Conservation (phyloP, 2,329 filamentous ascomycete genomes). For the Aspergillus sp. region DNA sequence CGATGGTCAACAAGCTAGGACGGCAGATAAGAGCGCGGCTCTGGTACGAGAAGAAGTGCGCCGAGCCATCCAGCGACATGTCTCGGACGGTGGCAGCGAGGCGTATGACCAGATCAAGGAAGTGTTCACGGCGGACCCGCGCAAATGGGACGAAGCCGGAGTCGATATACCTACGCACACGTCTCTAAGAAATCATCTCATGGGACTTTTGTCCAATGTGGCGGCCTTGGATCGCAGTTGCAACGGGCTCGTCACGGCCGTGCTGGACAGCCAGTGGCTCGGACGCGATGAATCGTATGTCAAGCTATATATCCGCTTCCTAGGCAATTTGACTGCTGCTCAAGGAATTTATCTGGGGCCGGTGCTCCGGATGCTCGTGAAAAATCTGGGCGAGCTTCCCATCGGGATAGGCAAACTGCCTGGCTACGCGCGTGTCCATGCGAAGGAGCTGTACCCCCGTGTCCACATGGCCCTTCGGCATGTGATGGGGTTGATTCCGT, state of each 20-base stretch:
- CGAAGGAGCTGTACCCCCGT: constrained; percentile 66
- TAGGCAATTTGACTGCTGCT: constrained; percentile 70
- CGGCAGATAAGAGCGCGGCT: constrained; percentile 53
- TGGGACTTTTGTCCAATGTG: constrained; percentile 58
- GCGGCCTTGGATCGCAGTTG: constrained; percentile 57
- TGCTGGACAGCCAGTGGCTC: constrained; percentile 61
- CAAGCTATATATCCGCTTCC: constrained; percentile 55
- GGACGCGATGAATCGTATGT: constrained; percentile 61
- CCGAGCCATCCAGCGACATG: constrained; percentile 55
- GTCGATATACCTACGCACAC: constrained; percentile 51
- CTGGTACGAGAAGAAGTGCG: constrained; percentile 63
- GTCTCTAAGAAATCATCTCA: constrained; percentile 57
- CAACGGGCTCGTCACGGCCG: constrained; percentile 57
- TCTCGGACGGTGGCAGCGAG: constrained; percentile 52
- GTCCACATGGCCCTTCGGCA: constrained; percentile 75
- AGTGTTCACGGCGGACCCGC: constrained; percentile 51
- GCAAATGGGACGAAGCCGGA: constrained; percentile 35
- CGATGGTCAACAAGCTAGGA: constrained; percentile 21
- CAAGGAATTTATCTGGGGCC: constrained; percentile 74
- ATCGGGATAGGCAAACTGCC: constrained; percentile 54
- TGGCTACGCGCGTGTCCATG: constrained; percentile 58
- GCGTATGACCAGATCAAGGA: constrained; percentile 58
- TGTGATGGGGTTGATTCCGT: constrained; percentile 77
- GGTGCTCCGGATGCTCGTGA: constrained; percentile 77
- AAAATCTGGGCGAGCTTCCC: constrained; percentile 67